Conservation (phyloP, 169 alveolate genomes). For the Perkinsus olseni region DNA sequence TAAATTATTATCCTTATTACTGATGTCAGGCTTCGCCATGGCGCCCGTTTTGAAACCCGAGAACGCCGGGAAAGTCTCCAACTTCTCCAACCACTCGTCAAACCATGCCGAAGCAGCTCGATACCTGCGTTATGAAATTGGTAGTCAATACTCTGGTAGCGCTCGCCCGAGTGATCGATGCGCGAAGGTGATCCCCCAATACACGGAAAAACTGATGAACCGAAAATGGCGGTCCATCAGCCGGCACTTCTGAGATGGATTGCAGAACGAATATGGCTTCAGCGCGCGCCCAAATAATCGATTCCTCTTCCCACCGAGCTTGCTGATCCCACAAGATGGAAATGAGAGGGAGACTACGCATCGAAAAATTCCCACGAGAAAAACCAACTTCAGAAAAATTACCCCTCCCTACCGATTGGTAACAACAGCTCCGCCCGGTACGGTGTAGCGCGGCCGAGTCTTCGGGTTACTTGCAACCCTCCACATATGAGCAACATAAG, state of each 20-base stretch:
- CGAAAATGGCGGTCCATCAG: too few relatives aligned
- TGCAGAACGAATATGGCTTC: too few relatives aligned
- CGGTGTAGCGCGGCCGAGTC: neutral
- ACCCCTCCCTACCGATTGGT: neutral
- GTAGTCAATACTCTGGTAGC: too few relatives aligned
- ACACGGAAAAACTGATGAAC: too few relatives aligned
- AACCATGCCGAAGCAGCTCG: neutral
- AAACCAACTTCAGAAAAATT: too few relatives aligned
- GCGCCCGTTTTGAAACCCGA: neutral
- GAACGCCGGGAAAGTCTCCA: neutral
- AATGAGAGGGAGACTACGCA: too few relatives aligned
- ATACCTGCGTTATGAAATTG: neutral
- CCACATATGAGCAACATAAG: constrained; percentile 39
- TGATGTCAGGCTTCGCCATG: neutral
- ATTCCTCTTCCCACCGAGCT: too few relatives aligned
- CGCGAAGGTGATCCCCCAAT: too few relatives aligned
- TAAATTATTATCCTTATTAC: neutral
- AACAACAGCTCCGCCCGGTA: neutral
- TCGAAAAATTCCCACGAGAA: too few relatives aligned
- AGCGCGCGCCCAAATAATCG: too few relatives aligned
- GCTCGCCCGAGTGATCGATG: neutral
- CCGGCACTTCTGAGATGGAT: too few relatives aligned
- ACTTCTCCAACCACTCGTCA: neutral
- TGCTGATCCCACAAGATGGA: too few relatives aligned
- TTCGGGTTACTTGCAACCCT: constrained; percentile 22